phyloP scores from a whole-genome alignment of 176 grass and related monocot genomes.

The Tillandsia leiboldiana region DNA sequence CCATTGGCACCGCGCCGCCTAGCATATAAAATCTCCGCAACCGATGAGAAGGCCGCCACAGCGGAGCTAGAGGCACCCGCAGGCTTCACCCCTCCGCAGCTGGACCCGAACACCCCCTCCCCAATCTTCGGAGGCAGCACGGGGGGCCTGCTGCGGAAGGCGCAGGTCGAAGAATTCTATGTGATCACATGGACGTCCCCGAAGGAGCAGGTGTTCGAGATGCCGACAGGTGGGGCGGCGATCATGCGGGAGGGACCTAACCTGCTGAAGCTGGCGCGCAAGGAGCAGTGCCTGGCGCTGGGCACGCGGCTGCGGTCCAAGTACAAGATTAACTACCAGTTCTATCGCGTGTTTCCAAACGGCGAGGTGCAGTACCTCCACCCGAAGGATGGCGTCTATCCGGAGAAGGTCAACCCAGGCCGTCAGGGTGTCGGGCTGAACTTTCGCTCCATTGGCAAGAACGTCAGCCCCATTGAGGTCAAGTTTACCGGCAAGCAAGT shows the following conservation, averaged over 20 bases:
- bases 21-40: conserved; percentile 20
- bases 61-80: conserved; percentile 37
- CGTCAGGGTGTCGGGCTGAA: conserved; percentile 71
- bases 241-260: conserved; percentile 95
- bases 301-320: conserved; percentile 69
- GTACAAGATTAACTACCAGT: conserved; percentile 99
- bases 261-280: conserved; percentile 87
- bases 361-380: conserved; percentile 99
- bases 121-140: conserved; percentile 98
- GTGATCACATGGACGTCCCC: conserved; percentile 96
- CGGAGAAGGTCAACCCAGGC: conserved; percentile 93
- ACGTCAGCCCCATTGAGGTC: conserved; percentile 84
- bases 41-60: not conserved
- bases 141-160: conserved; percentile 86
- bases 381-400: conserved; percentile 98
- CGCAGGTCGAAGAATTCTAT: conserved; percentile 99
- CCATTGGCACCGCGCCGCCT: conserved; percentile 14
- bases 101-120: conserved; percentile 85
- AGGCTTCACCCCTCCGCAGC: conserved; percentile 88
- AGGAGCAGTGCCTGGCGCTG: conserved; percentile 94
- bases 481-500: conserved; percentile 97
- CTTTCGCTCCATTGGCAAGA: conserved; percentile 88
- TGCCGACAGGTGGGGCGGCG: conserved; percentile 85
- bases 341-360: conserved; percentile 98
- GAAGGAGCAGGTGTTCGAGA: conserved; percentile 98